Conservation (phyloP, 1,139 yeast species). For the Meyerozyma elateridarum region DNA sequence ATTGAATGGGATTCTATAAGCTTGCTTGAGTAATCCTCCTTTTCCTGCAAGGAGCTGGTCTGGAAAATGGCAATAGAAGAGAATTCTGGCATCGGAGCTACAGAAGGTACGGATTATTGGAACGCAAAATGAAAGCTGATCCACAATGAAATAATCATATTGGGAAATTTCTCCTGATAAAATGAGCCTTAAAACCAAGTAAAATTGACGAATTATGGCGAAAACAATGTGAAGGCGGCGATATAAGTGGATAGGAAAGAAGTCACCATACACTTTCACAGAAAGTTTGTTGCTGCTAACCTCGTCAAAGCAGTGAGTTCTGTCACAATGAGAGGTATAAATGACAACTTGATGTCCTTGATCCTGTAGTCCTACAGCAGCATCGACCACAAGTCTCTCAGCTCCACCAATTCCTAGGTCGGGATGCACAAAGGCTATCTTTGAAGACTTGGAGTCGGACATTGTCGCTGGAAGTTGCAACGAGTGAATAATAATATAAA, state of each 20-base stretch:
- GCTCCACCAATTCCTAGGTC: conserved; percentile 98
- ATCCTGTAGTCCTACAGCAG: conserved; percentile 81
- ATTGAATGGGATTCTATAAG: conserved; percentile 83
- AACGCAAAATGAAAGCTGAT: conserved; percentile 81
- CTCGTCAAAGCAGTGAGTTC: conserved; percentile 85
- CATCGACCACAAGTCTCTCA: conserved; percentile 90
- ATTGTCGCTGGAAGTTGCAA: no score
- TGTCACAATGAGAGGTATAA: conserved; percentile 88
- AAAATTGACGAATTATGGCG: conserved; percentile 80
- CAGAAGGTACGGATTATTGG: conserved; percentile 63
- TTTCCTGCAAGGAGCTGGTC: conserved; percentile 74
- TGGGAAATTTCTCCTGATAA: conserved; percentile 41
- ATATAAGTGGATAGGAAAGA: conserved; percentile 63
- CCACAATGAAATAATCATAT: conserved; percentile 76
- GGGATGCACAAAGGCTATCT: conserved; percentile 86
- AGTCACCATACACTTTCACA: conserved; percentile 77
- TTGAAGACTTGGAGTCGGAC: conserved; percentile 5
- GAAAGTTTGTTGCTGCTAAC: conserved; percentile 51
- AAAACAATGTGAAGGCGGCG: conserved; percentile 75
- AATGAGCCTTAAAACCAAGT: conserved; percentile 50
- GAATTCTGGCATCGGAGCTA: conserved; percentile 37
- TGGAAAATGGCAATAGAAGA: conserved; percentile 96
- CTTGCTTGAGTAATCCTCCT: conserved; percentile 46
- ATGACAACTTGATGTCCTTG: conserved; percentile 59
- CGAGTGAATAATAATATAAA: no score